phyloP scores from a whole-genome alignment of 805 yeast species.

The Monosporozyma siamensis region DNA sequence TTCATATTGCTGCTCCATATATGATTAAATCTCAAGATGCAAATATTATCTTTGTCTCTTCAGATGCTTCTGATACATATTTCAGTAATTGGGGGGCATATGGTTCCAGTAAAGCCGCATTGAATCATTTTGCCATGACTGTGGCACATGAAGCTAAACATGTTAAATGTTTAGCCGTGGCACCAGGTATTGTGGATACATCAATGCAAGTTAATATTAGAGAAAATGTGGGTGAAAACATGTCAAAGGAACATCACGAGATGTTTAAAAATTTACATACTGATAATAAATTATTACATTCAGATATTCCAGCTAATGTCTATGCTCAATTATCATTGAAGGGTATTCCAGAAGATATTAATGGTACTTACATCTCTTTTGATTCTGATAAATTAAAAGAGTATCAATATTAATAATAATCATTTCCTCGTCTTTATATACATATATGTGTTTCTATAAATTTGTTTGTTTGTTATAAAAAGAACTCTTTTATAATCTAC shows the following conservation, averaged over 20 bases:
- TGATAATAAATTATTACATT: conserved; percentile 49
- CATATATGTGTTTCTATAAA: not conserved
- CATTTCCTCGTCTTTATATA: not conserved
- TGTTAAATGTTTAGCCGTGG: conserved; percentile 50
- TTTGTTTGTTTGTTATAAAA: too few relatives aligned
- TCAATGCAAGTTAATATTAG: conserved; percentile 77
- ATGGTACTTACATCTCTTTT: conserved; percentile 63
- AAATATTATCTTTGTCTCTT: conserved; percentile 64
- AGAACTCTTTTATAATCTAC: conserved; percentile 26
- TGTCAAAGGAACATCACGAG: conserved; percentile 51
- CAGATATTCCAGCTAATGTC: conserved; percentile 63
- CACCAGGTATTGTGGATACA: conserved; percentile 93
- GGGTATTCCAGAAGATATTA: conserved; percentile 47
- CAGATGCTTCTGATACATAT: conserved; percentile 65
- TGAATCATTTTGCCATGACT: conserved; percentile 64
- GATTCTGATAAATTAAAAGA: conserved; percentile 31
- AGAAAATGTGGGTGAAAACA: conserved; percentile 42
- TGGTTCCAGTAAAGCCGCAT: conserved; percentile 83
- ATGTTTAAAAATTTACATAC: conserved; percentile 56
- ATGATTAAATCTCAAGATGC: conserved; percentile 47
- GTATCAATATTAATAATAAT: conserved; percentile 5
- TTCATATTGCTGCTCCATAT: conserved; percentile 46
- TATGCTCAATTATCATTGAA: conserved; percentile 56
- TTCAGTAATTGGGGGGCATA: conserved; percentile 71
- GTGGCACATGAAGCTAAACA: conserved; percentile 60